Percentiles rank a stretch among this genome's conserved stretches.
These are phyloP conservation scores for Mallotus nudiflorus DNA, from an alignment of 345 rosid genomes.

Conservation along the genomic window DNA sequence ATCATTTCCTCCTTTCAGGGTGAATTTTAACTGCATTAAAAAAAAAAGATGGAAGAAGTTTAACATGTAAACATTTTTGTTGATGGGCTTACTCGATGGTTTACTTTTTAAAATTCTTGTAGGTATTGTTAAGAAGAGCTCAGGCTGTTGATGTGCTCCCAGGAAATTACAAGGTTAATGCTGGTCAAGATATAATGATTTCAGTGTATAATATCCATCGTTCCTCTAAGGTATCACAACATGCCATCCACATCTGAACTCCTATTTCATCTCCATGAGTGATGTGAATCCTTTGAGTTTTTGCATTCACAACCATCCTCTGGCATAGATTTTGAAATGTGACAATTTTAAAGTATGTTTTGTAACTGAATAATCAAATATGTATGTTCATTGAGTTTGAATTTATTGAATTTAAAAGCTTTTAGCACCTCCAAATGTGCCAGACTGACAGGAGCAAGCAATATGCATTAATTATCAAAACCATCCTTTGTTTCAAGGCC, in stretches of 20 bases:
- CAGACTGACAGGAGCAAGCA: neutral
- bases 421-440: neutral
- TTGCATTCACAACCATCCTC: neutral
- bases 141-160: slow-evolving; percentile 82
- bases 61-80: neutral
- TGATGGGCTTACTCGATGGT: neutral
- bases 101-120: slow-evolving; percentile 7
- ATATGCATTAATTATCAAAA: too few species aligned
- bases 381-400: neutral
- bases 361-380: neutral
- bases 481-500: too few species aligned
- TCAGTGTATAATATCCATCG: slow-evolving; percentile 93
- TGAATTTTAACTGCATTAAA: slow-evolving; percentile 3
- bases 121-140: slow-evolving; percentile 95
- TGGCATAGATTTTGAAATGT: neutral
- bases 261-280: slow-evolving; percentile 7
- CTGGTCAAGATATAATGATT: slow-evolving; percentile 96
- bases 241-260: slow-evolving; percentile 12
- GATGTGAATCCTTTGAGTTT: neutral
- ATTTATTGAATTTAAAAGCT: neutral
- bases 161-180: slow-evolving; percentile 78
- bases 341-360: neutral
- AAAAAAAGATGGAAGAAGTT: neutral
- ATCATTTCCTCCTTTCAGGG: slow-evolving; percentile 12
- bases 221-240: slow-evolving; percentile 60